Evolutionary conservation across 108 stramenopile species (phyloP).

Genomic region (Ochromonas danica): DNA sequence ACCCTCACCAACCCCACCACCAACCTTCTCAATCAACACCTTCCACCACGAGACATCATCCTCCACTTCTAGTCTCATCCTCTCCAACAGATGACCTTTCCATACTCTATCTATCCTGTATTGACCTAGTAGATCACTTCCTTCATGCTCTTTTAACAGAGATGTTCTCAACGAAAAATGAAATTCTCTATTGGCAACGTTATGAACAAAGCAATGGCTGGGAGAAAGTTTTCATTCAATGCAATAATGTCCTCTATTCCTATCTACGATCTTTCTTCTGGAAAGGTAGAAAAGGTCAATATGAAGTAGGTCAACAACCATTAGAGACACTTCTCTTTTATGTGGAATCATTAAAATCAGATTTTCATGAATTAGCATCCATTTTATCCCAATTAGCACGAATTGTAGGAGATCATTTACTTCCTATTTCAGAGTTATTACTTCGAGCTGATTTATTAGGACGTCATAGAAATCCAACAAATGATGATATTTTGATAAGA

Average conservation of each 20-base stretch:
- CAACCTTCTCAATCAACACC: too few species aligned
- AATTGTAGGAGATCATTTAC: not conserved
- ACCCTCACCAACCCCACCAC: too few species aligned
- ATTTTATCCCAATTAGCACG: not conserved
- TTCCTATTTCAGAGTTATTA: not conserved
- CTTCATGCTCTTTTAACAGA: not conserved
- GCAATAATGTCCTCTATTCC: not conserved
- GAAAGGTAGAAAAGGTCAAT: not conserved
- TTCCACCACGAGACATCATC: too few species aligned
- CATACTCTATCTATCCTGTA: not conserved
- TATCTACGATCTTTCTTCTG: not conserved
- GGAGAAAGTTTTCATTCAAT: not conserved
- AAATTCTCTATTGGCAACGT: slow-evolving; percentile 6
- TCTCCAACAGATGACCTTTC: too few species aligned
- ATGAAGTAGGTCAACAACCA: not conserved
- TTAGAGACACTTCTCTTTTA: not conserved
- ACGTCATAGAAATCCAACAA: not conserved
- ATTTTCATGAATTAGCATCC: not conserved
- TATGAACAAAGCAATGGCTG: not conserved
- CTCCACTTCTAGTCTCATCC: too few species aligned
- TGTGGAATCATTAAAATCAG: not conserved
- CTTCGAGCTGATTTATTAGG: not conserved
- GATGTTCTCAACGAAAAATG: not conserved
- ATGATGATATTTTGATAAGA: not conserved
- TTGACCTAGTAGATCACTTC: not conserved